A percentile compares a stretch with the other conserved stretches of the same genome.
phyloP scores from a whole-genome alignment of 495 filamentous ascomycete species.

The Podospora bellae-mahoneyi region DNA sequence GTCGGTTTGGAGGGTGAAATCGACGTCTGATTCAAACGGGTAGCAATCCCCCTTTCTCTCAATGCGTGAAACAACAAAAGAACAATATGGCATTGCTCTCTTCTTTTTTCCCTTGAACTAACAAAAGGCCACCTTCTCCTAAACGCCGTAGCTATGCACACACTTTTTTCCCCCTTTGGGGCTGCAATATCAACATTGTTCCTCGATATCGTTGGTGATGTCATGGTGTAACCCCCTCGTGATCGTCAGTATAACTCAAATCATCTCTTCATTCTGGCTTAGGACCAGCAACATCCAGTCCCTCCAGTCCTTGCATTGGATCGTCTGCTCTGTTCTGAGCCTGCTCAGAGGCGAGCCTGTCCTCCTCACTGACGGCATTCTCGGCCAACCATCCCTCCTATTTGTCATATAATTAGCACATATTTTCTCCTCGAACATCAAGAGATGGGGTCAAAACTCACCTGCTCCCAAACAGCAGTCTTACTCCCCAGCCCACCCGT shows the following conservation, averaged over 20 bases:
- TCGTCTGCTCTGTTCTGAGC: conserved; percentile 61
- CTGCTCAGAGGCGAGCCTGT: conserved; percentile 61
- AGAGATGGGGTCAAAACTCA: conserved; percentile 39
- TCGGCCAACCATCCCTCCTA: conserved; percentile 93
- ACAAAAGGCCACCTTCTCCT: conserved; percentile 15
- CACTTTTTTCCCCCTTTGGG: neutral
- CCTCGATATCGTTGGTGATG: neutral
- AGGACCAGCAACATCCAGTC: conserved; percentile 89
- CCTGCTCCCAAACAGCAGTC: conserved; percentile 98
- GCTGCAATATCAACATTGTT: neutral
- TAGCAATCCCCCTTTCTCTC: conserved; percentile 3
- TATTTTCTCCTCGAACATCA: too few relatives aligned
- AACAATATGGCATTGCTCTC: conserved; percentile 8
- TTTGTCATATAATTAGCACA: conserved; percentile 28
- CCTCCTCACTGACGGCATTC: conserved; percentile 85
- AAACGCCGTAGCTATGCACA: conserved; percentile 49
- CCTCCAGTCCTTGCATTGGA: conserved; percentile 94
- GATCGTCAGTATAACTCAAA: neutral
- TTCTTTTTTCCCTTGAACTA: conserved; percentile 18
- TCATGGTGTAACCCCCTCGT: too few relatives aligned
- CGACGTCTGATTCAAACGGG: conserved; percentile 7
- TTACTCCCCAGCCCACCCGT: conserved; percentile 80
- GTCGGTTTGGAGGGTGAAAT: conserved; percentile 14
- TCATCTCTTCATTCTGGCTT: conserved; percentile 60
- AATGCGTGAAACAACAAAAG: conserved; percentile 11